Evolutionary conservation across 140 eudicot species (phyloP), one percentile per base, ranked within the genome.

Genomic region (Erigeron philadelphicus): DNA sequence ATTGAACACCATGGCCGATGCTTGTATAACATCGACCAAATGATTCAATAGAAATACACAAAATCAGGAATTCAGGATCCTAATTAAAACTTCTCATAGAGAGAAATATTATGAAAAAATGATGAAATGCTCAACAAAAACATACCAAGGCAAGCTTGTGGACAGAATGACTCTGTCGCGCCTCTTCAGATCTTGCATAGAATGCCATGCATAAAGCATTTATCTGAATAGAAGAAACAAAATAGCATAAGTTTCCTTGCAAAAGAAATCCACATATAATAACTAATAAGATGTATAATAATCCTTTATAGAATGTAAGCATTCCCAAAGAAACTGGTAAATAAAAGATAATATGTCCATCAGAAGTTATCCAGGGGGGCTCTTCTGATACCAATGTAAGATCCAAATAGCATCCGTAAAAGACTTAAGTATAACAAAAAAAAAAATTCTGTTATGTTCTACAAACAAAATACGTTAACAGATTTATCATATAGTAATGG

Each of bases 201-300:
- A 92, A 92, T 61, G 98, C 98, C 96, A 84, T 86, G 74, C 96
- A 86, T 79, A 92, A 78, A 50, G 98, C 98, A 80, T 78, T 86
- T 82, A 92, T 92, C 98, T 92, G 80, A 83, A 79, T 45, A 72
- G 46, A 3, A 15, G 18, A 70, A 71, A 61, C 8, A 72, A 40
- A 45, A 61, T 6, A 44, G 35, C 40, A 63, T 62, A 72, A 74
- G 9, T 4, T 71, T 59, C 60, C 67, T 53, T 23, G 8, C 66
- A 18, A 44, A 46, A 47, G 4, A 31, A 75, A 45, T 17, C 46
- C 66, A 46, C 18, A 13, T 16, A 61, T 38, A 61, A 64, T 12
- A 63, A 47, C 48, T 38, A 61, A 64, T 12, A 63, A 47, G 35
- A 47, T 61, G 13, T 23, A 35, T 48, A 42, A 49, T 21, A 15